Evolutionary conservation across 1,284 basidiomycete species (phyloP).

Genomic region (Malassezia obtusa): DNA sequence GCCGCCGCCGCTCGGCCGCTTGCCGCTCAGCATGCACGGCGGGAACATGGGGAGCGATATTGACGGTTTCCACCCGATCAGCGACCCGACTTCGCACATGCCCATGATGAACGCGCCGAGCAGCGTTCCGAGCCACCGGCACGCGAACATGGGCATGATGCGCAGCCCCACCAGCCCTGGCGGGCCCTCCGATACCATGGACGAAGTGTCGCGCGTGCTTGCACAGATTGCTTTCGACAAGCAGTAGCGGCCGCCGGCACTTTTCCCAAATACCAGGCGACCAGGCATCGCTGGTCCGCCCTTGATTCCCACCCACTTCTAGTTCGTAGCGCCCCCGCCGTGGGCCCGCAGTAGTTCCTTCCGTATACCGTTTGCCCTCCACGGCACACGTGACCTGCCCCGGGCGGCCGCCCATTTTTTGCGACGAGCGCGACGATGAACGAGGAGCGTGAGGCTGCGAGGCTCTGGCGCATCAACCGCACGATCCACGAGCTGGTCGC

Average conservation of each 20-base stretch:
- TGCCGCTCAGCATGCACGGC: constrained; percentile 1
- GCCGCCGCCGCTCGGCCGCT: constrained; percentile 7
- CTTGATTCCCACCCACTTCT: background rate
- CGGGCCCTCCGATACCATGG: constrained; percentile 27
- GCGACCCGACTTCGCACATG: background rate
- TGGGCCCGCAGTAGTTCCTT: background rate
- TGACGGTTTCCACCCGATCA: constrained; percentile 13
- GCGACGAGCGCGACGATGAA: constrained; percentile 33
- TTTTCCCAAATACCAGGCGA: background rate
- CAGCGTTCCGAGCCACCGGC: background rate
- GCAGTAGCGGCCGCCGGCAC: constrained; percentile 8
- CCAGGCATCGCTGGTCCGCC: no score
- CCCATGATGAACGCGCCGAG: constrained; percentile 4
- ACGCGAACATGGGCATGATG: constrained; percentile 2
- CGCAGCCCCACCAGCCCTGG: background rate
- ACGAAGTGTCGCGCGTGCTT: constrained; percentile 41
- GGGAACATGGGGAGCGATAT: constrained; percentile 5
- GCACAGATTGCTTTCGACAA: constrained; percentile 41
- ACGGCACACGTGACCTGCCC: constrained; percentile 10
- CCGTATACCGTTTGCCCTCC: background rate
- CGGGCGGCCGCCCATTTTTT: background rate
- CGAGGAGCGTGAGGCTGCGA: constrained; percentile 52
- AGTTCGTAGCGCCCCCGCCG: background rate
- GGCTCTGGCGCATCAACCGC: constrained; percentile 88
- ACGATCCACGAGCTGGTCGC: constrained; percentile 93